Conservation (phyloP, 2,329 filamentous ascomycete species). For the Xylariaceae sp. region DNA sequence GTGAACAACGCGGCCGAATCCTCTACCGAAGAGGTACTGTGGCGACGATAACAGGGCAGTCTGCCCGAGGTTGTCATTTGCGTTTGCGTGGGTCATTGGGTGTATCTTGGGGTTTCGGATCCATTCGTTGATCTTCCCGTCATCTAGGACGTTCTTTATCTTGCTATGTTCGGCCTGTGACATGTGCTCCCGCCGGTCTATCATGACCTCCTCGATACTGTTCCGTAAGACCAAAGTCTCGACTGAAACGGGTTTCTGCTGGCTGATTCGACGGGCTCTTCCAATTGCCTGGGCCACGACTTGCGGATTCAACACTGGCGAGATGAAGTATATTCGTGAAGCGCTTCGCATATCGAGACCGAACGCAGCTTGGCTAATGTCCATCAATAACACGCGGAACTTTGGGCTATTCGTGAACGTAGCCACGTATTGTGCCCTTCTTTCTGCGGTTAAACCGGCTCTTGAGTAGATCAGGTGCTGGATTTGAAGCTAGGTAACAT, state of each 20-base stretch:
- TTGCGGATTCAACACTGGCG: conserved; percentile 78
- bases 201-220: conserved; percentile 81
- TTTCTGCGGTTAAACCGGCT: conserved; percentile 50
- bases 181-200: conserved; percentile 70
- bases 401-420: conserved; percentile 67
- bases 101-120: conserved; percentile 50
- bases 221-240: conserved; percentile 78
- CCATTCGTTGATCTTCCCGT: conserved; percentile 56
- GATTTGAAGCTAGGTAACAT: conserved; percentile 48
- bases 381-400: conserved; percentile 79
- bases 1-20: conserved; percentile 41
- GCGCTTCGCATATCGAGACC: conserved; percentile 81
- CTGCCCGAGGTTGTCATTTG: conserved; percentile 40
- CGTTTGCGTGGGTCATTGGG: conserved; percentile 26
- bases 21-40: conserved; percentile 49
- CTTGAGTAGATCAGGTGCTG: conserved; percentile 65
- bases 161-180: conserved; percentile 59
- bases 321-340: conserved; percentile 83
- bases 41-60: conserved; percentile 45
- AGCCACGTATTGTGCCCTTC: conserved; percentile 70
- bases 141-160: conserved; percentile 55
- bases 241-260: conserved; percentile 72
- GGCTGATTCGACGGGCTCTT: conserved; percentile 81
- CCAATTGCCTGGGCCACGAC: conserved; percentile 90
- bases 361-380: conserved; percentile 82